Conservation (phyloP, 441 rosid genomes). For the Gossypium trilobum region DNA sequence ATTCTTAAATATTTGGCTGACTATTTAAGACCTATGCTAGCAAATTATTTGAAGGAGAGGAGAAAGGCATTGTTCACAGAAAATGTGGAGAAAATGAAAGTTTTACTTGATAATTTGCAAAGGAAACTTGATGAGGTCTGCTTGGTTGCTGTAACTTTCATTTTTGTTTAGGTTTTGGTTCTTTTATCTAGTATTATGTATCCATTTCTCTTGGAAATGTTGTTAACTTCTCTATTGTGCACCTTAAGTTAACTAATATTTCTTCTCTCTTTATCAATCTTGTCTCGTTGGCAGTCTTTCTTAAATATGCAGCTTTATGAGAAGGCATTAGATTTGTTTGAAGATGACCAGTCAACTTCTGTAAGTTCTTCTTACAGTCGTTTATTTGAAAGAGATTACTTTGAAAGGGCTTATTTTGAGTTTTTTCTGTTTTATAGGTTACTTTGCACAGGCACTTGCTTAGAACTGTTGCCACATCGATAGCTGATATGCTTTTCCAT, state of each 20-base stretch:
- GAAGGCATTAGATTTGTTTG: constrained; percentile 80
- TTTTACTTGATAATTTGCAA: constrained; percentile 70
- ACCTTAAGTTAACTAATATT: constrained; percentile 7
- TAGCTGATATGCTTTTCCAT: constrained; percentile 56
- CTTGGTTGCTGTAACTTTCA: constrained; percentile 11
- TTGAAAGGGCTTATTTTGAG: constrained; percentile 15
- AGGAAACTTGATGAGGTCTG: constrained; percentile 88
- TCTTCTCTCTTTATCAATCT: not conserved
- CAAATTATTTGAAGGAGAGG: constrained; percentile 66
- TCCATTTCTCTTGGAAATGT: constrained; percentile 15
- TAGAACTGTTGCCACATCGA: constrained; percentile 67
- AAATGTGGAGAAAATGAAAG: constrained; percentile 72
- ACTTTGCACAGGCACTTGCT: constrained; percentile 81
- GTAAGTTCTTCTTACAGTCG: constrained; percentile 42
- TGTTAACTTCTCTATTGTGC: not conserved
- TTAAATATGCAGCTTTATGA: constrained; percentile 83
- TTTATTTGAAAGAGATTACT: constrained; percentile 14
- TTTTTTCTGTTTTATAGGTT: constrained; percentile 42
- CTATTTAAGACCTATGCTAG: constrained; percentile 74
- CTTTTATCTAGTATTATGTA: constrained; percentile 4
- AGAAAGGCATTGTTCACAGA: constrained; percentile 74
- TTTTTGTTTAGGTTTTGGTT: constrained; percentile 9
- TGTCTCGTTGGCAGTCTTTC: constrained; percentile 54
- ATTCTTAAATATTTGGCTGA: constrained; percentile 54
- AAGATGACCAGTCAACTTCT: constrained; percentile 75